These are phyloP conservation scores for Theobroma grandiflorum DNA, from an alignment of 441 rosid species.

Conservation along the genomic window DNA sequence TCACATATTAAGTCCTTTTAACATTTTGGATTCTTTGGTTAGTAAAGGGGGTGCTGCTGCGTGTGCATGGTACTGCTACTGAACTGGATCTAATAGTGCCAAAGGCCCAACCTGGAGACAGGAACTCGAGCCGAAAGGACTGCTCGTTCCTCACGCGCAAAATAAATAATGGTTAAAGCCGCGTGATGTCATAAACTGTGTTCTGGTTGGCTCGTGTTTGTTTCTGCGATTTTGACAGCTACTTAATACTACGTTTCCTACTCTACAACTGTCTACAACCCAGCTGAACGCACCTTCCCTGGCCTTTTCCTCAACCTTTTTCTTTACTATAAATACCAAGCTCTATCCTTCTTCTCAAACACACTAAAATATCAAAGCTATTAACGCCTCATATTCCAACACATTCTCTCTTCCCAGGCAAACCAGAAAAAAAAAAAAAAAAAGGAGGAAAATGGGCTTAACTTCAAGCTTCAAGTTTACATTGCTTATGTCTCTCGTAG, in stretches of 20 bases:
- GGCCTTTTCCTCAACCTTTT: neutral
- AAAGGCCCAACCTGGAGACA: neutral
- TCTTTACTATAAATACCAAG: neutral
- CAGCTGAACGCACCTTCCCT: neutral
- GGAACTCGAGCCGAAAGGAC: neutral
- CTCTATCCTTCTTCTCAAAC: neutral
- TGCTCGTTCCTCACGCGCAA: neutral
- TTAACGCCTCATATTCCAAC: neutral
- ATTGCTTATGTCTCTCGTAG: neutral
- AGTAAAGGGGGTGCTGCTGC: neutral
- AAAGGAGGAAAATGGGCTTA: neutral
- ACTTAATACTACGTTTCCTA: neutral
- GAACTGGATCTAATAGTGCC: neutral
- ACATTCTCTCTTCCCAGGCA: neutral
- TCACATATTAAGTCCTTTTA: neutral
- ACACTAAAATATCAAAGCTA: neutral
- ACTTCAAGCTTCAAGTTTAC: neutral
- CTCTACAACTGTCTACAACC: slow-evolving; percentile 18
- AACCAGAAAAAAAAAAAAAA: neutral
- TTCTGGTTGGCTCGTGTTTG: neutral
- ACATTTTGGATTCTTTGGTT: neutral
- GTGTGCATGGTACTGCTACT: neutral
- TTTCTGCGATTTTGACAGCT: neutral
- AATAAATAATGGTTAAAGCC: neutral
- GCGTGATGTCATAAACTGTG: neutral